Evolutionary conservation across 2,329 filamentous ascomycete genomes (phyloP), one percentile per base, ranked within the genome.

Genomic region (Hypoxylon sp.): DNA sequence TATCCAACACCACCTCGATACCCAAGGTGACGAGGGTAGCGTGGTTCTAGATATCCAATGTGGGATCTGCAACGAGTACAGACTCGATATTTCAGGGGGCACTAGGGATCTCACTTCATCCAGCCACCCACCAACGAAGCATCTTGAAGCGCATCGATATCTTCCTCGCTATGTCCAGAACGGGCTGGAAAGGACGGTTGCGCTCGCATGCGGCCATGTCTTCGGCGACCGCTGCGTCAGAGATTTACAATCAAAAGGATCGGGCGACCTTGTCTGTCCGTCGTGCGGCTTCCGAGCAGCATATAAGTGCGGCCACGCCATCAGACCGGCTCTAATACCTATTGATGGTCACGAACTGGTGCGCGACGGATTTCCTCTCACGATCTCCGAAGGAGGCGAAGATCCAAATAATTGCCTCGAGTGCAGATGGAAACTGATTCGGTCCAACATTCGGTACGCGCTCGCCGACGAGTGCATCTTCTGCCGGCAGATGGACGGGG

Each of bases 141-240:
- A 54, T 10, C 44, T 41, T 4, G 51, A 57, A 46, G 43, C 28
- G 5, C 51, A 66, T 43, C 26, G 44, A 11, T 47, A 56, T 37
- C 39, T 68, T 11, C 41, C 41, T 22, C 44, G 51, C 3, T 60
- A 69, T n/a, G 51, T 62, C 19, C 58, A 39, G n/a, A 64, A 64
- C 13, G 67, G 63, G 1, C 58, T 70, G 13, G 72, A 73, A 56
- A 62, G 62, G 10, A 71, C 70, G 0, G 56, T 71, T 2, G 55
- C 62, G 4, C 66, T 73, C 2, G 66, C 71, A 11, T 73, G 71
- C 48, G 72, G 72, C 2, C 72, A 73, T 32, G 54, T 71, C 20
- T 70, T 72, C 22, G 72, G 72, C 15, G 70, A 70, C 28, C 65
- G 69, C n/a, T 73, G 72, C 46, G 28, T 72, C 7, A 44, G 64